phyloP scores from a whole-genome alignment of 208 protist genomes.

The Leishmania arabica region DNA sequence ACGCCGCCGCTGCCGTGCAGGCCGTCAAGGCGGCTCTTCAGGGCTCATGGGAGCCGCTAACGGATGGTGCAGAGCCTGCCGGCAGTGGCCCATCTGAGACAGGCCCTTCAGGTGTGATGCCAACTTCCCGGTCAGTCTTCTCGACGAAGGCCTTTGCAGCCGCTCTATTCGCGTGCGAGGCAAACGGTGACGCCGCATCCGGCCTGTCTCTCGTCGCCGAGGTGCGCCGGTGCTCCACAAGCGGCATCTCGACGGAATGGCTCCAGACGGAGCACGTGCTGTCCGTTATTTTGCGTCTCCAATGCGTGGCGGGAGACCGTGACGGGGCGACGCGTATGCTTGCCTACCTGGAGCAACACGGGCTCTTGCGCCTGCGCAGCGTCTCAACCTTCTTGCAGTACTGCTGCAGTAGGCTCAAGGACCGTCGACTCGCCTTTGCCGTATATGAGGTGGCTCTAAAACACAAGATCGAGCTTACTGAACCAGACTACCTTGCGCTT shows the following conservation, averaged over 20 bases:
- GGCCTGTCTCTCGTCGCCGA: slow-evolving; percentile 53
- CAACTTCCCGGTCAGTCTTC: slow-evolving; percentile 10
- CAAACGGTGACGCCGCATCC: slow-evolving; percentile 20
- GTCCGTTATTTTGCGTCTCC: slow-evolving; percentile 61
- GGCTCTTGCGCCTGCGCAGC: slow-evolving; percentile 52
- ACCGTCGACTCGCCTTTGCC: slow-evolving; percentile 39
- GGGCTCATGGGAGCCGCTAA: slow-evolving; percentile 3
- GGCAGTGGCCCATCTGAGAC: neutral
- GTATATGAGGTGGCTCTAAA: slow-evolving; percentile 46
- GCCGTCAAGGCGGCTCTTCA: slow-evolving; percentile 14
- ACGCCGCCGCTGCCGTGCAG: slow-evolving; percentile 28
- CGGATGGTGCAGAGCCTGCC: neutral
- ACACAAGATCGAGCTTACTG: slow-evolving; percentile 49
- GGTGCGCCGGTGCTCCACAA: slow-evolving; percentile 28
- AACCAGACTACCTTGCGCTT: slow-evolving; percentile 51
- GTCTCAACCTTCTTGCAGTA: slow-evolving; percentile 57
- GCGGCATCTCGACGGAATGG: slow-evolving; percentile 26
- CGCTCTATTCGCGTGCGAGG: slow-evolving; percentile 56
- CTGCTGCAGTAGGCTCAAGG: slow-evolving; percentile 31
- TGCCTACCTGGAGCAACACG: slow-evolving; percentile 49
- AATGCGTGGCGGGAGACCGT: slow-evolving; percentile 50
- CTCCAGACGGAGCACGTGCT: slow-evolving; percentile 60
- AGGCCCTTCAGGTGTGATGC: neutral
- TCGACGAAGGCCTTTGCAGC: slow-evolving; percentile 45
- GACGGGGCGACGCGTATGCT: slow-evolving; percentile 57